Percentiles rank a stretch among this genome's conserved stretches.
Conservation (phyloP, 2,329 filamentous ascomycete genomes). For the Canariomyces notabilis region DNA sequence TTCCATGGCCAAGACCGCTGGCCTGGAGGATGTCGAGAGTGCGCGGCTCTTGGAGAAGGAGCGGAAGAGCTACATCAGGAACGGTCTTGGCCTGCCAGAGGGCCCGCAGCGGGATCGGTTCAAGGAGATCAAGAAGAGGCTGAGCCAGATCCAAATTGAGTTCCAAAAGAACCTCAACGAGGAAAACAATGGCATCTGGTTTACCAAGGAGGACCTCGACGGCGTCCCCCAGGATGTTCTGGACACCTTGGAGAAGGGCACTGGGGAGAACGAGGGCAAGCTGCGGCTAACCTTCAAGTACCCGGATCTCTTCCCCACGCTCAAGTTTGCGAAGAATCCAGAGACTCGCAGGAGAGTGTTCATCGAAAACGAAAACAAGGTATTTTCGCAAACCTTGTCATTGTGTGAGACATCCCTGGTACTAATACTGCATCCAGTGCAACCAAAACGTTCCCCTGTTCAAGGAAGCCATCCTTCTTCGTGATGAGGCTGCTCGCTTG, state of each 20-base stretch:
- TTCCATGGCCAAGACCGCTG: constrained; percentile 21
- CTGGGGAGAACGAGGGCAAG: constrained; percentile 64
- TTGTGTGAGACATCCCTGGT: no score
- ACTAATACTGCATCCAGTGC: constrained; percentile 37
- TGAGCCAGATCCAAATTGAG: constrained; percentile 67
- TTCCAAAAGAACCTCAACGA: constrained; percentile 80
- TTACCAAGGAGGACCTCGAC: constrained; percentile 66
- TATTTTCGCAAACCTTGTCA: constrained; percentile 22
- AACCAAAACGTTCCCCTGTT: constrained; percentile 69
- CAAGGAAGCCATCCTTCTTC: constrained; percentile 66
- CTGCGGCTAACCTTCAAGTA: constrained; percentile 78
- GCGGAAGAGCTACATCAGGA: constrained; percentile 69
- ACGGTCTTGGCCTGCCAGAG: constrained; percentile 66
- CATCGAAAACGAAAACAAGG: constrained; percentile 75
- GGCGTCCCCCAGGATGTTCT: constrained; percentile 70
- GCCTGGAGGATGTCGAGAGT: constrained; percentile 55
- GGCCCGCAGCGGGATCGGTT: constrained; percentile 70
- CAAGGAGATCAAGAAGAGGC: constrained; percentile 79
- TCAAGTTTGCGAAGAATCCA: constrained; percentile 70
- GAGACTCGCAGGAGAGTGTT: constrained; percentile 65
- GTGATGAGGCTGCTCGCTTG: constrained; percentile 72
- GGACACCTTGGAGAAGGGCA: constrained; percentile 63
- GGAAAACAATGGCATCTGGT: constrained; percentile 77
- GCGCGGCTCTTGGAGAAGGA: constrained; percentile 71
- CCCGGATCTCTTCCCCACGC: constrained; percentile 69